Base-by-base conservation (phyloP, 2,329 filamentous ascomycete genomes). In the Fusarium denticulatum region DNA sequence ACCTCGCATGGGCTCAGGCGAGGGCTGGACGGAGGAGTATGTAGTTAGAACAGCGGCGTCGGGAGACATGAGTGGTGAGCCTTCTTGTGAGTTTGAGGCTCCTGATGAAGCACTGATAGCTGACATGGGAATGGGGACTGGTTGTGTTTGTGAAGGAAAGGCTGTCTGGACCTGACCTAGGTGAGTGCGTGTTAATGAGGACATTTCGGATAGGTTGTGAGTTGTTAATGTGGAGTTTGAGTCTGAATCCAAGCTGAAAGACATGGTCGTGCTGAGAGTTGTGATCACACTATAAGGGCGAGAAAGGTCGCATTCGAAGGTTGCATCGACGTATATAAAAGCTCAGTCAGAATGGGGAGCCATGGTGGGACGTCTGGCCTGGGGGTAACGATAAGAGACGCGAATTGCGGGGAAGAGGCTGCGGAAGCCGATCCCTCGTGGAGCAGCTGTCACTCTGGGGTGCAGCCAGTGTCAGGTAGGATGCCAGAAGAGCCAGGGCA, bases 1-100 rank as follows among this genome's bases (percentile, higher is more conserved):
- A 40, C 87, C 88, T 24, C 87, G 86, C 60, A 88, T 84, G 52
- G 87, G 86, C 75, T 94, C 92, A 10, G 92, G 92, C 1, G 92
- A 93, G 6, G 87, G 86, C 77, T 92, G 90, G 64, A 92, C 82
- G 15, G 91, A 93, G 79, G 88, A 90, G 81, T 87, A 89, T 60
- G 86, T 88, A 64, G 88, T 89, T 72, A 88, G 82, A 50, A 87
- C 82, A 40, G 85, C 81, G 5, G 85, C 82, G 28, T 88, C 87
- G 18, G 89, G 86, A 42, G 88, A 88, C 85, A 89, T 86, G 78
- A 87, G 82, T 60, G 90, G 89, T 9, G 89, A 91, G 67, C 83
- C 84, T 75, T 88, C 86, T 64, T 84, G 85, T 20, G 88, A 88
- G 77, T 84, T 88, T 62, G 89, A 88, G 46, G 88, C 85, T 64